A percentile compares a stretch with the other conserved stretches of the same genome.
These are phyloP conservation scores for Podila epicladia DNA, from an alignment of 192 early-diverging fungal genomes.

Conservation along the genomic window DNA sequence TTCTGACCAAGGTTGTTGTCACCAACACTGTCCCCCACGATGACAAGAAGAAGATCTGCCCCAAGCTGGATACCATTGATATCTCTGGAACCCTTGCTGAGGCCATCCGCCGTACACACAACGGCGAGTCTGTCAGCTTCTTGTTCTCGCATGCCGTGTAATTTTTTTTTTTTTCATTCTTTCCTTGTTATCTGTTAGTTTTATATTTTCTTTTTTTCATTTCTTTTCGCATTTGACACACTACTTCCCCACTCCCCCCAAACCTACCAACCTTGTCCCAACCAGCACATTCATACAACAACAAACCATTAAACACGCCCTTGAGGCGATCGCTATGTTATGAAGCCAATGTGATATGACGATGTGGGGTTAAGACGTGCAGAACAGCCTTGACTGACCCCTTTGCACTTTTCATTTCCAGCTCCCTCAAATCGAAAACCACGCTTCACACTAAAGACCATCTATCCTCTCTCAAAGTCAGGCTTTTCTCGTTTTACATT, in stretches of 20 bases:
- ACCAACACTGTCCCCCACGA: slow-evolving; percentile 88
- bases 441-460: too few species aligned
- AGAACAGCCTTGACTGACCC: too few species aligned
- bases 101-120: slow-evolving; percentile 94
- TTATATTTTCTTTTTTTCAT: slow-evolving; percentile 11
- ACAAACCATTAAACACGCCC: too few species aligned
- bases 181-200: slow-evolving; percentile 9
- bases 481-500: too few species aligned
- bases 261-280: not conserved
- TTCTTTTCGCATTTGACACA: not conserved
- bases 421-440: too few species aligned
- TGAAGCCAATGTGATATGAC: too few species aligned
- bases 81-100: slow-evolving; percentile 83
- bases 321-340: too few species aligned
- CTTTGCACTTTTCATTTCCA: too few species aligned
- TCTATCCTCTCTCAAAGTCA: too few species aligned
- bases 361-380: too few species aligned
- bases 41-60: slow-evolving; percentile 79
- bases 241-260: slow-evolving; percentile 1
- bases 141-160: slow-evolving; percentile 71
- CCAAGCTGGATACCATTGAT: slow-evolving; percentile 85
- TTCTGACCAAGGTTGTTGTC: slow-evolving; percentile 79
- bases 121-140: slow-evolving; percentile 92
- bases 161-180: slow-evolving; percentile 4
- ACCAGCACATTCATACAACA: not conserved